A percentile compares a stretch with the other conserved stretches of the same genome.
These are phyloP conservation scores for Neocucurbitaria cava DNA, from an alignment of 2,329 filamentous ascomycete species.

Conservation along the genomic window DNA sequence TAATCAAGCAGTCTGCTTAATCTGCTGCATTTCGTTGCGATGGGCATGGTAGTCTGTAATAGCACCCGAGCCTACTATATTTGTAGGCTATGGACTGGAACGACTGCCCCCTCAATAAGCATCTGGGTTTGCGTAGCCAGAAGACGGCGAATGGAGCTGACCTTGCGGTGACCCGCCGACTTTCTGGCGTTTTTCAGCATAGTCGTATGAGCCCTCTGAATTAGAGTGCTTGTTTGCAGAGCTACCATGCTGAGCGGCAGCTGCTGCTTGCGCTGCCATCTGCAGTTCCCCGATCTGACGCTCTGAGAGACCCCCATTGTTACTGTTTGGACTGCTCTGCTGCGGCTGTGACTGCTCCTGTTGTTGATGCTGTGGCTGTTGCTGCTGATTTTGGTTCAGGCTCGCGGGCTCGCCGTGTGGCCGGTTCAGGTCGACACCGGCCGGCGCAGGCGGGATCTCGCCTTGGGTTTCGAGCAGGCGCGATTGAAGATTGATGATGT, in stretches of 20 bases:
- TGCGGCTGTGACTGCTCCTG: constrained; percentile 29
- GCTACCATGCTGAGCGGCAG: constrained; percentile 42
- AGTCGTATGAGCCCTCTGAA: constrained; percentile 41
- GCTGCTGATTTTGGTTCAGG: constrained; percentile 25
- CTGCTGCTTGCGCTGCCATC: constrained; percentile 47
- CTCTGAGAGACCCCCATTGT: constrained; percentile 45
- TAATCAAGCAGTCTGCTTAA: constrained; percentile 18
- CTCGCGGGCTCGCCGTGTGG: constrained; percentile 51
- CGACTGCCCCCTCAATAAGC: constrained; percentile 43
- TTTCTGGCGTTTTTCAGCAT: constrained; percentile 47
- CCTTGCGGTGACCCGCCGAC: constrained; percentile 43
- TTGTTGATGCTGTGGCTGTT: constrained; percentile 26
- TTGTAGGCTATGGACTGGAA: constrained; percentile 33
- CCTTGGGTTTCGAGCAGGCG: constrained; percentile 82
- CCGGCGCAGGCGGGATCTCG: constrained; percentile 83
- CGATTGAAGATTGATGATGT: constrained; percentile 88
- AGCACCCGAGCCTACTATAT: constrained; percentile 22
- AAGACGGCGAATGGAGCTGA: constrained; percentile 35
- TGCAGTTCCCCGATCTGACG: constrained; percentile 48
- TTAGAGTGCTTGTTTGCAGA: constrained; percentile 43
- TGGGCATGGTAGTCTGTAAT: constrained; percentile 26
- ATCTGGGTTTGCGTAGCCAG: constrained; percentile 31
- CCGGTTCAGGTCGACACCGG: constrained; percentile 74
- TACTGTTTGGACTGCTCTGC: constrained; percentile 32
- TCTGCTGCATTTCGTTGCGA: constrained; percentile 27